phyloP scores from a whole-genome alignment of 495 filamentous ascomycete species.

The Lichina pygmaea region DNA sequence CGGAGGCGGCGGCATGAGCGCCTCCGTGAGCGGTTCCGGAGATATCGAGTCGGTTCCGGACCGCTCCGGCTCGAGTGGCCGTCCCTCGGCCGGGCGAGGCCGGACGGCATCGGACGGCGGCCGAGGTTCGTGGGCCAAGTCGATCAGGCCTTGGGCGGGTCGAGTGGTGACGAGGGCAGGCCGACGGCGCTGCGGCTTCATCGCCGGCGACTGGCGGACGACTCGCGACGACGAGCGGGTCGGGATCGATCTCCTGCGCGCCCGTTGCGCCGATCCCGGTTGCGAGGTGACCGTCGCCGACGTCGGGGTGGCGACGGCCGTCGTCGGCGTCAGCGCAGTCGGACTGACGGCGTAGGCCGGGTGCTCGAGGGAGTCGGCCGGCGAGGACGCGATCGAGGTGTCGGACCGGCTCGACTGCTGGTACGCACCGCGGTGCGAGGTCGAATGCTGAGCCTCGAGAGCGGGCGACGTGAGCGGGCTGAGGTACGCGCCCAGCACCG shows the following conservation, averaged over 20 bases:
- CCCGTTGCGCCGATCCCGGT: slow-evolving; percentile 10
- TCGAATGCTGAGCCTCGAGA: slow-evolving; percentile 45
- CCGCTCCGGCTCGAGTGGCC: slow-evolving; percentile 20
- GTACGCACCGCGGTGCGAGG: slow-evolving; percentile 15
- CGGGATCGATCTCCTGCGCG: background rate
- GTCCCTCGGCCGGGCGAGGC: background rate
- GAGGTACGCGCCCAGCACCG: slow-evolving; percentile 69
- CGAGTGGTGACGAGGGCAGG: slow-evolving; percentile 21
- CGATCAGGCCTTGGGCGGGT: slow-evolving; percentile 18
- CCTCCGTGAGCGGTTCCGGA: slow-evolving; percentile 39
- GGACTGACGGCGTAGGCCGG: background rate
- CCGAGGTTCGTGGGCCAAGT: slow-evolving; percentile 12
- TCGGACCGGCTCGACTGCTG: slow-evolving; percentile 1
- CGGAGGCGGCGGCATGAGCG: slow-evolving; percentile 46
- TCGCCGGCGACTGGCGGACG: slow-evolving; percentile 60
- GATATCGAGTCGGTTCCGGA: slow-evolving; percentile 45
- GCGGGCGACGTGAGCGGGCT: slow-evolving; percentile 85
- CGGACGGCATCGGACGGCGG: background rate
- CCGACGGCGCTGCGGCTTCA: slow-evolving; percentile 44
- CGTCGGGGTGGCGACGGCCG: slow-evolving; percentile 19
- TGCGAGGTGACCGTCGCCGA: slow-evolving; percentile 8
- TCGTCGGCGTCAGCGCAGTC: slow-evolving; percentile 10
- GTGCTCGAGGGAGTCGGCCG: background rate
- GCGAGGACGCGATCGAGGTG: slow-evolving; percentile 3
- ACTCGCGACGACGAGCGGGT: slow-evolving; percentile 5